These are phyloP conservation scores for Salvia splendens DNA, from an alignment of 257 asterid species.

Conservation along the genomic window DNA sequence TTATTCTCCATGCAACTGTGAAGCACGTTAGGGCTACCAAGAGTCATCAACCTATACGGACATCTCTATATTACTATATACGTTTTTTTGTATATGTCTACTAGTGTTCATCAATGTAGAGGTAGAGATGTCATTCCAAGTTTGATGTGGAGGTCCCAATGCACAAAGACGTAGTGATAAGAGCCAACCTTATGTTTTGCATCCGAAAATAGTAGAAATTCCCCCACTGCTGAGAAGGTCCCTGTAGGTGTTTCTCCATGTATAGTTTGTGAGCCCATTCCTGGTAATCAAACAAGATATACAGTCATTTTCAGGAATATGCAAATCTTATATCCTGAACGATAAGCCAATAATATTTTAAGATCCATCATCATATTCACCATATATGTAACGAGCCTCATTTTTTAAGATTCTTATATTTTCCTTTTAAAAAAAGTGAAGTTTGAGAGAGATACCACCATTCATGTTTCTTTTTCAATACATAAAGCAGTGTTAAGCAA, in stretches of 20 bases:
- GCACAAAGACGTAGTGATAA: slow-evolving; percentile 7
- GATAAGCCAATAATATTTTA: slow-evolving; percentile 6
- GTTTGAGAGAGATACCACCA: background rate
- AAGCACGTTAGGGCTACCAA: background rate
- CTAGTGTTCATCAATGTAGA: slow-evolving; percentile 3
- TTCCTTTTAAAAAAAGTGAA: background rate
- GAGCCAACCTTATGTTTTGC: slow-evolving; percentile 86
- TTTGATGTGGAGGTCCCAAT: background rate
- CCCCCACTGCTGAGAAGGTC: slow-evolving; percentile 99
- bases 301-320: slow-evolving; percentile 19
- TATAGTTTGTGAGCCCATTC: slow-evolving; percentile 93
- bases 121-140: background rate
- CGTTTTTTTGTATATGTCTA: background rate
- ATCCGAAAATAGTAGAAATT: slow-evolving; percentile 88
- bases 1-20: background rate
- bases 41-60: background rate
- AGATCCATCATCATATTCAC: slow-evolving; percentile 12
- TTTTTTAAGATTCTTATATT: background rate
- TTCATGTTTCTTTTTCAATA: background rate
- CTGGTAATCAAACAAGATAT: slow-evolving; percentile 40
- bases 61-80: slow-evolving; percentile 13
- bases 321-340: background rate
- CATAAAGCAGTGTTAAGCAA: background rate
- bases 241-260: slow-evolving; percentile 94
- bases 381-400: background rate